phyloP scores from a whole-genome alignment of 2,329 filamentous ascomycete species.

The Corinectria fuckeliana region DNA sequence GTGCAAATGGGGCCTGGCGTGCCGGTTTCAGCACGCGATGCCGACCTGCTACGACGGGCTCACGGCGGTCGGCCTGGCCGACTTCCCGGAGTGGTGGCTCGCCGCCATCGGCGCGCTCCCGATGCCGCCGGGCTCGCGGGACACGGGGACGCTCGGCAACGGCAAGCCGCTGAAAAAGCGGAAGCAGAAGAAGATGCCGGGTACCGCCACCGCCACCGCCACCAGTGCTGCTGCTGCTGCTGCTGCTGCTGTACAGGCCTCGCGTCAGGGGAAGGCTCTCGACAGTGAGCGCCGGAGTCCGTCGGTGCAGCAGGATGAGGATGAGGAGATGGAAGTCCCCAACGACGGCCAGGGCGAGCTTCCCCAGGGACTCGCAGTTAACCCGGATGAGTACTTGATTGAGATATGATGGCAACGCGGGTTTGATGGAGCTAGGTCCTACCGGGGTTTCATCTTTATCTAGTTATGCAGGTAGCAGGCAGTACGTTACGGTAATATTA shows the following conservation, averaged over 20 bases:
- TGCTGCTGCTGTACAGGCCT: background rate
- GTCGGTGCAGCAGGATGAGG: conserved; percentile 2
- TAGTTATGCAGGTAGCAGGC: background rate
- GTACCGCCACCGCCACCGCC: background rate
- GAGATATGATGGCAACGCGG: conserved; percentile 6
- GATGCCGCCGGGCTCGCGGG: conserved; percentile 15
- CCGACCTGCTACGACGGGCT: conserved; percentile 51
- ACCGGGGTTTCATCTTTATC: background rate
- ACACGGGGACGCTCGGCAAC: conserved; percentile 5
- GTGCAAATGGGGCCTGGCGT: conserved; percentile 53
- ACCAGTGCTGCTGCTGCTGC: too few relatives aligned
- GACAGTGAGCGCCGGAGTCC: background rate
- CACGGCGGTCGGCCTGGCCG: conserved; percentile 48
- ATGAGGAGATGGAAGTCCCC: background rate
- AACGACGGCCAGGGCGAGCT: too few relatives aligned
- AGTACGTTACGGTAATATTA: background rate
- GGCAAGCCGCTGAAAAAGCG: conserved; percentile 13
- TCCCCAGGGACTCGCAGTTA: background rate
- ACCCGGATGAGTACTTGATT: conserved; percentile 21
- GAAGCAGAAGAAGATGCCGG: conserved; percentile 14
- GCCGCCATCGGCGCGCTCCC: conserved; percentile 26
- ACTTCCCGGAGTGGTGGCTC: conserved; percentile 53
- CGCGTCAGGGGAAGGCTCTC: background rate
- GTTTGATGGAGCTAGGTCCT: too few relatives aligned
- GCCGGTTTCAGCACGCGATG: conserved; percentile 56